Conservation (phyloP, 352 stramenopile genomes). For the Albugo laibachii region DNA sequence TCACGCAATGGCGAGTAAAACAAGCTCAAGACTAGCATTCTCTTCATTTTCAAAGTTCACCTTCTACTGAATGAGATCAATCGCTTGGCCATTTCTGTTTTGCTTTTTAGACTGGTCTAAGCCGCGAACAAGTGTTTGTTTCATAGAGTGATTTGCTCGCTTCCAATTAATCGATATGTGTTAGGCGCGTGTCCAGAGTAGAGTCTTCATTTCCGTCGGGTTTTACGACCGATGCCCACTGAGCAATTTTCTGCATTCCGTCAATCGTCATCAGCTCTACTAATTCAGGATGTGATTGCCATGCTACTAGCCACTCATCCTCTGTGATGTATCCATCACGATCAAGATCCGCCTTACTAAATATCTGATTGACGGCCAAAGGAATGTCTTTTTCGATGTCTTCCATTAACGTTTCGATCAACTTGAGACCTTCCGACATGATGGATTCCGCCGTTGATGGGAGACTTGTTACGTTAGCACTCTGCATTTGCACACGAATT, state of each 20-base stretch:
- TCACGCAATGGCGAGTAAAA: slow-evolving; percentile 56
- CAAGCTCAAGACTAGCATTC: too few species aligned
- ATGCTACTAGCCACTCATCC: slow-evolving; percentile 66
- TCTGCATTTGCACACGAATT: slow-evolving; percentile 21
- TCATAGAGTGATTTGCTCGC: too few species aligned
- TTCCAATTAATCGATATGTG: slow-evolving; percentile 24
- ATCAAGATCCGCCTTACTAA: slow-evolving; percentile 49
- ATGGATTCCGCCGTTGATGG: slow-evolving; percentile 18
- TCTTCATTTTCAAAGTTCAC: too few species aligned
- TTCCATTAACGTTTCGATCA: slow-evolving; percentile 48
- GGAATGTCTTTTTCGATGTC: slow-evolving; percentile 70
- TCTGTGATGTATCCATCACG: slow-evolving; percentile 62
- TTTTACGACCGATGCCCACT: slow-evolving; percentile 26
- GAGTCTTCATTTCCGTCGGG: slow-evolving; percentile 10
- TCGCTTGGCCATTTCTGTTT: too few species aligned
- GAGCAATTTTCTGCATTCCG: slow-evolving; percentile 67
- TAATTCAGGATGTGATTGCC: slow-evolving; percentile 58
- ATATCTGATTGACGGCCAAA: slow-evolving; percentile 68
- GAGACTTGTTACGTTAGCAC: slow-evolving; percentile 1
- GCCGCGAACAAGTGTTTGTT: too few species aligned
- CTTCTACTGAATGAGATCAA: too few species aligned
- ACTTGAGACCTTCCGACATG: slow-evolving; percentile 25
- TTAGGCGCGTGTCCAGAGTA: slow-evolving; percentile 25
- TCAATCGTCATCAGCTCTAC: slow-evolving; percentile 72
- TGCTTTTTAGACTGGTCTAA: too few species aligned